phyloP scores from a whole-genome alignment of 2,329 filamentous ascomycete genomes.

The Verticillium zaregamsianum region DNA sequence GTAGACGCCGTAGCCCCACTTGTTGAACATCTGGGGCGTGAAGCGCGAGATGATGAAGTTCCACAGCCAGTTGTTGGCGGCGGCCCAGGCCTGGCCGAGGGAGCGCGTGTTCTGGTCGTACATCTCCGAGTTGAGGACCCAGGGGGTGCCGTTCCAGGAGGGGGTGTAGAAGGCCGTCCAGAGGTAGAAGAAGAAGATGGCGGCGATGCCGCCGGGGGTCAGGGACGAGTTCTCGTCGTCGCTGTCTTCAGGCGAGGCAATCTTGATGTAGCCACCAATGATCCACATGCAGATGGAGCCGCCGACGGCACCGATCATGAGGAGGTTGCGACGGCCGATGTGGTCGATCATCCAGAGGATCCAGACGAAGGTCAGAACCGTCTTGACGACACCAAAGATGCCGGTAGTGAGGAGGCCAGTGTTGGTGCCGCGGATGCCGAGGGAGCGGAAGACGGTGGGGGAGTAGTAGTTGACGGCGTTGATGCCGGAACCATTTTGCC shows the following conservation, averaged over 20 bases:
- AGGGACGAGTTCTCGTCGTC: slow-evolving; percentile 22
- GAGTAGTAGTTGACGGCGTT: slow-evolving; percentile 77
- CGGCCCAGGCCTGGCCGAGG: slow-evolving; percentile 67
- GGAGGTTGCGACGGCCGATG: slow-evolving; percentile 48
- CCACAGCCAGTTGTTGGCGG: slow-evolving; percentile 69
- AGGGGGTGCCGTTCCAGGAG: slow-evolving; percentile 69
- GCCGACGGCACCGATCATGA: slow-evolving; percentile 57
- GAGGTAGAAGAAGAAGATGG: slow-evolving; percentile 69
- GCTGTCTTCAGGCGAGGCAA: slow-evolving; percentile 26
- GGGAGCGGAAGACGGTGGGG: slow-evolving; percentile 60
- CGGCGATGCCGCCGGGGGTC: slow-evolving; percentile 47
- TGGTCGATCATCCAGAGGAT: slow-evolving; percentile 65
- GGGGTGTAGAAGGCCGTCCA: slow-evolving; percentile 72
- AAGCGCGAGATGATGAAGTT: slow-evolving; percentile 68
- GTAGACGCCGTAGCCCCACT: slow-evolving; percentile 61
- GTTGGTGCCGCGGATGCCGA: slow-evolving; percentile 41
- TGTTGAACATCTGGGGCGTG: slow-evolving; percentile 60
- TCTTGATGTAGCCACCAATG: slow-evolving; percentile 51
- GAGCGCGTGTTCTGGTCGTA: slow-evolving; percentile 30
- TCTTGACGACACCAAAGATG: slow-evolving; percentile 75
- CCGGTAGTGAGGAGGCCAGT: slow-evolving; percentile 58
- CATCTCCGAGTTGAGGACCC: slow-evolving; percentile 74
- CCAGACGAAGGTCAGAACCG: slow-evolving; percentile 63
- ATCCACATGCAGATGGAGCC: slow-evolving; percentile 59
- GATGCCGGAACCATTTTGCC: slow-evolving; percentile 70